Percentiles rank a stretch among this genome's conserved stretches.
Conservation (phyloP, 352 stramenopile species). For the Phytophthora brassicae region DNA sequence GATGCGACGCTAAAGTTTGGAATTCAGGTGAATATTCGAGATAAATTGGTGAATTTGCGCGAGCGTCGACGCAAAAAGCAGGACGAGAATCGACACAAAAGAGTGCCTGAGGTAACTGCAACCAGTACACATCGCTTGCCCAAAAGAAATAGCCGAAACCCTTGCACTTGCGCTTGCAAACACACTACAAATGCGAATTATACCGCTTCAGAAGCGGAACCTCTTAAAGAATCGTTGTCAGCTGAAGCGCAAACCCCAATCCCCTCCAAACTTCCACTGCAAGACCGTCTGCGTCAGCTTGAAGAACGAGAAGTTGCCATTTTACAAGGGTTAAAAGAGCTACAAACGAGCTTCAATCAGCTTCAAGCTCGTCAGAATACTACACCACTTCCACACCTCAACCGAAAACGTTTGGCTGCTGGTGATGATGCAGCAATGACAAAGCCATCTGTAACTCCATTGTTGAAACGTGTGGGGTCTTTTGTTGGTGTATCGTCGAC, state of each 20-base stretch:
- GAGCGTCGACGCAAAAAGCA: constrained; percentile 16
- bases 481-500: constrained; percentile 12
- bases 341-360: constrained; percentile 19
- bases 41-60: constrained; percentile 27
- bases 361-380: constrained; percentile 4
- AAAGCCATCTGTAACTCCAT: background rate
- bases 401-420: background rate
- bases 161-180: background rate
- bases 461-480: constrained; percentile 27
- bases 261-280: background rate
- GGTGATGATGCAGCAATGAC: background rate
- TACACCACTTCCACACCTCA: background rate
- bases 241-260: background rate
- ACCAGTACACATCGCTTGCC: background rate
- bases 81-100: background rate
- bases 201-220: background rate
- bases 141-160: background rate
- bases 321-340: constrained; percentile 17
- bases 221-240: background rate
- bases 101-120: background rate
- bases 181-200: background rate
- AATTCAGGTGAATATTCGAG: constrained; percentile 22
- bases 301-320: constrained; percentile 29
- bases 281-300: constrained; percentile 18
- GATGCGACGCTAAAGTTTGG: constrained; percentile 35